Evolutionary conservation across 805 yeast species (phyloP), one percentile per base, ranked within the genome.

Genomic region (Deakozyma indianensis): DNA sequence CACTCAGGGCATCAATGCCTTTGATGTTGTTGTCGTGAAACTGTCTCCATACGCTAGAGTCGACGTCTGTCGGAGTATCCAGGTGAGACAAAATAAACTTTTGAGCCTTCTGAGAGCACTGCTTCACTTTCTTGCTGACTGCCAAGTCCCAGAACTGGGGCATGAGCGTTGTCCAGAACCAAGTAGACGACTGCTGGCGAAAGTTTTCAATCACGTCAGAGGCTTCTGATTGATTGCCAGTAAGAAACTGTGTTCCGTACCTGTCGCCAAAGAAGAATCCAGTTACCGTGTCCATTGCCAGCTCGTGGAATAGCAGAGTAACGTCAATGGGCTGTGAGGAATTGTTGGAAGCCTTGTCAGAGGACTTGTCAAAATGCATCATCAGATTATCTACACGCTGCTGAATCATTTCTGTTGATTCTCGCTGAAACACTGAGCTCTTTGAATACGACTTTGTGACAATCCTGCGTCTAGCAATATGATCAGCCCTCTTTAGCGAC

Each of bases 281-380:
- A 1, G 79, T 70, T 1, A 80, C 76, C 2, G 76, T 79, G 53
- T 80, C 87, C 77, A 81, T 74, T 3, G 88, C 87, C 54, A 81
- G 64, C 16, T 78, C 63, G n/a, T 77, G 78, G 66, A 80, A 80
- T n/a, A 81, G 57, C 18, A 74, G 66, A 52, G 75, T 77, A 2
- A 75, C 78, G 43, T 80, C 81, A 35, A 78, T 53, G 25, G 70
- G 61, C 7, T 54, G 41, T 7, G 18, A 5, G 7, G 11, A 5
- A 22, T 48, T 43, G 42, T 45, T 40, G n/a, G 35, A 18, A 23
- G 52, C 51, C 23, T 50, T 58, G n/a, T n/a, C n/a, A n/a, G n/a
- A n/a, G n/a, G n/a, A n/a, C 16, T 14, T 46, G 42, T 51, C 47
- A 20, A 69, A 50, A 2, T 51, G 48, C 11, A 47, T 29, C 29